Evolutionary conservation across 345 rosid genomes (phyloP).

Genomic region (Toxicodendron radicans): DNA sequence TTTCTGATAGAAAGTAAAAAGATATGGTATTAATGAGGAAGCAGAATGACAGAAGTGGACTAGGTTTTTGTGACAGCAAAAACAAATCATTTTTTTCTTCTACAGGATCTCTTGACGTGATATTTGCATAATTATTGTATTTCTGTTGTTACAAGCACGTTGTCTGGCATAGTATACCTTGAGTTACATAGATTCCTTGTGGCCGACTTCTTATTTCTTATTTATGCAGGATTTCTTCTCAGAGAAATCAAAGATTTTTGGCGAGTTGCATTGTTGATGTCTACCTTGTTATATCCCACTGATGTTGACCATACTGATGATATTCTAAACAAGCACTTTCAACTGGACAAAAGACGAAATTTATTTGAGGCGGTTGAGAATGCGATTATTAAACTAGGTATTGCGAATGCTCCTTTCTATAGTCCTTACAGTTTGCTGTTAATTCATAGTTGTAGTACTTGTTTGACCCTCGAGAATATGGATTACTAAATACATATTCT

Average conservation of each 20-base stretch:
- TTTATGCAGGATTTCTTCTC: constrained; percentile 62
- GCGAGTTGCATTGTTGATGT: constrained; percentile 71
- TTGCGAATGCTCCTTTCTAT: background rate
- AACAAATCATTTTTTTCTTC: no score
- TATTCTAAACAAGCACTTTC: constrained; percentile 31
- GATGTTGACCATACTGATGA: constrained; percentile 37
- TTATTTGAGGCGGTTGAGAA: constrained; percentile 50
- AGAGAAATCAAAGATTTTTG: constrained; percentile 82
- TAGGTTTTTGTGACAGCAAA: no score
- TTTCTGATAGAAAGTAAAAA: background rate
- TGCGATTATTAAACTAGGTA: constrained; percentile 64
- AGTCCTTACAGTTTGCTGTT: background rate
- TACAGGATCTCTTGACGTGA: background rate
- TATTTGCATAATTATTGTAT: background rate
- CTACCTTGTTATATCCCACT: constrained; percentile 54
- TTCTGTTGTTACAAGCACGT: background rate
- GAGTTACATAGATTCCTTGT: background rate
- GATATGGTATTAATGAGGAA: background rate
- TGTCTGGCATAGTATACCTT: background rate
- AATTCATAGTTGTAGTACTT: background rate
- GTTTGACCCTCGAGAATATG: background rate
- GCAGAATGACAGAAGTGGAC: background rate
- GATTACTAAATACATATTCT: no score
- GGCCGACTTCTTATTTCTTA: background rate
- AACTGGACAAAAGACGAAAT: constrained; percentile 52